Base-by-base conservation (phyloP, 2,329 filamentous ascomycete genomes). In the Albifimbria verrucaria region DNA sequence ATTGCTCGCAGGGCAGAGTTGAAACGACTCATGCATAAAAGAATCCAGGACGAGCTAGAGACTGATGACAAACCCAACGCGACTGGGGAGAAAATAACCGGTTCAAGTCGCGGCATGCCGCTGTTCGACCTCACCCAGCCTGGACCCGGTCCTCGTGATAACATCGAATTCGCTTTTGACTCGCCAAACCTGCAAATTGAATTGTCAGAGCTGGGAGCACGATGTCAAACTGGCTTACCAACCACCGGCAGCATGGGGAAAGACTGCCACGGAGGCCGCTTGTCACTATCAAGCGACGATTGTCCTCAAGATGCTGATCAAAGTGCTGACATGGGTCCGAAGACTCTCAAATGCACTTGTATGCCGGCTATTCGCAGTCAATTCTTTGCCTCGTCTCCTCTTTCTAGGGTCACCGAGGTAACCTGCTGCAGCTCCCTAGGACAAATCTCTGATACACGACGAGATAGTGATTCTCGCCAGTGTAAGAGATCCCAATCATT, bases 31-130 rank as follows among this genome's bases (percentile, higher is more conserved):
- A 77, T 80, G 65, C 77, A 79, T 48, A 78, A 77, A 58, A 74
- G 80, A 55, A 84, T 85, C n/a, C 79, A 79, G 55, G 76, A 82
- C 43, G 82, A 85, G 58, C 69, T 85, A 3, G 73, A 77, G 45
- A 75, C 66, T 39, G 79, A 81, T 36, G 67, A 72, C 32, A 62
- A 65, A 10, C 68, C 71, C 46, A 70, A 73, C 18, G 65, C 69
- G 18, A 53, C 58, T 1, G 69, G 62, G 41, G 61, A 62, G 5
- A 59, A 54, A 12, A 66, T 68, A 11, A 58, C 56, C 15, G 57
- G 58, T 44, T 59, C 51, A 43, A 57, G 60, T 23, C 52, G 17
- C 10, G 22, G 59, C 21, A 65, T 61, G 18, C 57, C 65, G 12
- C 60, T 64, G 6, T 59, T 64, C 26, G 66, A 71, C 20, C 52